These are phyloP conservation scores for Aureobasidium sp. DNA, from an alignment of 2,329 filamentous ascomycete species.

Conservation along the genomic window DNA sequence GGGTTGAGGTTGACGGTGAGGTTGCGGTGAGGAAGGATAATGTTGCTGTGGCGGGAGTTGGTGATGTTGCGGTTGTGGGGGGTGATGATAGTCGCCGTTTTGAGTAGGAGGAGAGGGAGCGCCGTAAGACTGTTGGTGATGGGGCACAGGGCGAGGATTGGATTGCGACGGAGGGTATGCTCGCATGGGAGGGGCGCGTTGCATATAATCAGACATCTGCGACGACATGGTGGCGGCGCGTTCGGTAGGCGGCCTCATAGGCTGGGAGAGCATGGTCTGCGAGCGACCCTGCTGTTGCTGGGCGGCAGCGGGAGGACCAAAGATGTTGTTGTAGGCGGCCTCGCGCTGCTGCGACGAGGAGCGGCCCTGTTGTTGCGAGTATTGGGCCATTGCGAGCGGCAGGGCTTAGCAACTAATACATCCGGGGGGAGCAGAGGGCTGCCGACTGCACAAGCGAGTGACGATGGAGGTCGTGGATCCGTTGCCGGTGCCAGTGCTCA, in stretches of 20 bases:
- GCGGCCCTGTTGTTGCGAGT: constrained; percentile 53
- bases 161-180: constrained; percentile 31
- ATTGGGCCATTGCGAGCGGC: constrained; percentile 51
- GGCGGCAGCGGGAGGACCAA: constrained; percentile 75
- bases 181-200: constrained; percentile 57
- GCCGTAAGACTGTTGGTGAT: constrained; percentile 39
- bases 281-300: constrained; percentile 57
- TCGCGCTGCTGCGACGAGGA: constrained; percentile 65
- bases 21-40: constrained; percentile 19
- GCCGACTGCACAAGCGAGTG: neutral
- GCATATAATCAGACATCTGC: constrained; percentile 48
- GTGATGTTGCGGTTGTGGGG: constrained; percentile 22
- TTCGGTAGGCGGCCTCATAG: constrained; percentile 54
- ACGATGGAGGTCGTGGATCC: neutral
- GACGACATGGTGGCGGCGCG: constrained; percentile 64
- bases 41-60: constrained; percentile 40
- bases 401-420: constrained; percentile 1
- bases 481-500: neutral
- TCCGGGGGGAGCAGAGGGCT: constrained; percentile 2
- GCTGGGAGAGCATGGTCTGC: constrained; percentile 87
- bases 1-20: constrained; percentile 37
- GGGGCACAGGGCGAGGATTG: constrained; percentile 46
- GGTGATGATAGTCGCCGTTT: constrained; percentile 32
- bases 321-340: constrained; percentile 93
- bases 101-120: constrained; percentile 32